These are phyloP conservation scores for Grosmannia serpens DNA, from an alignment of 2,329 filamentous ascomycete species.

Conservation along the genomic window DNA sequence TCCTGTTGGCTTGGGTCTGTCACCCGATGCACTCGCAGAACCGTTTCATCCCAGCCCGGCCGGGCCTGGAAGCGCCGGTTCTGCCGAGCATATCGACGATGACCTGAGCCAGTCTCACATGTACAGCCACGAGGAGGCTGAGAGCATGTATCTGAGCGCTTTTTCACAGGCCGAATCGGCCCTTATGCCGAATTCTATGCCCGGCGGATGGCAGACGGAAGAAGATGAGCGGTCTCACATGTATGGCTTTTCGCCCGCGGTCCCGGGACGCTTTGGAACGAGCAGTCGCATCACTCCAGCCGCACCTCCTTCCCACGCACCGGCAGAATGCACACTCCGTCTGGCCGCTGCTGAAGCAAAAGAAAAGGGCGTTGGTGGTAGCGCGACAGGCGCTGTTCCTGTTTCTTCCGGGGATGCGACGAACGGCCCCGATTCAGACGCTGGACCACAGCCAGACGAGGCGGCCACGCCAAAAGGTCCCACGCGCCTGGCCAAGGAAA, in stretches of 20 bases:
- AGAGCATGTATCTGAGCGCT: constrained; percentile 79
- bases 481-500: constrained; percentile 43
- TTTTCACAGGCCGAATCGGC: constrained; percentile 37
- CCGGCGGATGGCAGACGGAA: constrained; percentile 39
- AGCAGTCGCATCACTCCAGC: background rate
- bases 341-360: no score
- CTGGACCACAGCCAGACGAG: constrained; percentile 22
- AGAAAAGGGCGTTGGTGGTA: no score
- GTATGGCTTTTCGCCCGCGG: background rate
- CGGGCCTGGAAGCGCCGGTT: constrained; percentile 18
- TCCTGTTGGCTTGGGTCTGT: background rate
- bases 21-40: background rate
- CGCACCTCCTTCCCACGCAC: no score
- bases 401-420: background rate
- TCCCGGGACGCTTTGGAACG: background rate
- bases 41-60: constrained; percentile 15
- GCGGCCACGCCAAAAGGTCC: constrained; percentile 38
- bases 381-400: no score
- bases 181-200: constrained; percentile 27
- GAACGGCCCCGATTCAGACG: background rate
- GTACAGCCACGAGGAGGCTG: constrained; percentile 69
- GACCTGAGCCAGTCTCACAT: constrained; percentile 55
- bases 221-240: background rate
- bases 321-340: no score
- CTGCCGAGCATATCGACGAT: constrained; percentile 18